phyloP scores from a whole-genome alignment of 768 basidiomycete genomes.

The Pisolithus microcarpus region DNA sequence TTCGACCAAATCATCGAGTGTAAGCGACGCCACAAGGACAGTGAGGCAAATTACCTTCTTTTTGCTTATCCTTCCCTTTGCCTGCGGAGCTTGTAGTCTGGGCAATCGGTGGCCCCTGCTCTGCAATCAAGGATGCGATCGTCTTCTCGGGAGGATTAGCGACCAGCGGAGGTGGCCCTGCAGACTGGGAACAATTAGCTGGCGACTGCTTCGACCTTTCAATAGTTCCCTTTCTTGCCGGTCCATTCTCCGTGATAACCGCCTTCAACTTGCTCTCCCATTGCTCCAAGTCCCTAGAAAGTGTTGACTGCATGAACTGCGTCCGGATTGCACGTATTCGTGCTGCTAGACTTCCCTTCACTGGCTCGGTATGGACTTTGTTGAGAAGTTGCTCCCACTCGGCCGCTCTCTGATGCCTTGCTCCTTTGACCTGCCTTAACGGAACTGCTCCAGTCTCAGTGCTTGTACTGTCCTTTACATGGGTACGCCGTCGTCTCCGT shows the following conservation, averaged over 20 bases:
- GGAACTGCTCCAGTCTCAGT: conserved; percentile 46
- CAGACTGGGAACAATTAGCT: conserved; percentile 1
- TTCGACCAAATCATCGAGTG: background rate
- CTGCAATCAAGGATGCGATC: conserved; percentile 41
- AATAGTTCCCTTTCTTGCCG: conserved; percentile 40
- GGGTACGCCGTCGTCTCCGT: conserved; percentile 1
- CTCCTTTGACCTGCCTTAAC: conserved; percentile 59
- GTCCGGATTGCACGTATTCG: conserved; percentile 49
- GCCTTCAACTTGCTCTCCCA: conserved; percentile 60
- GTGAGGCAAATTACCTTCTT: conserved; percentile 23
- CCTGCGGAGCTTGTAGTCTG: conserved; percentile 29
- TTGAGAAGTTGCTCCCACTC: conserved; percentile 59
- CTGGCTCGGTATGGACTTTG: conserved; percentile 46
- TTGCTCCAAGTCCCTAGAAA: conserved; percentile 39
- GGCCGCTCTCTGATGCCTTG: conserved; percentile 47
- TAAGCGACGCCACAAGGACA: background rate
- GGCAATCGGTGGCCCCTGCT: conserved; percentile 41
- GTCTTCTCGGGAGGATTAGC: conserved; percentile 45
- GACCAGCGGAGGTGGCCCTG: conserved; percentile 33
- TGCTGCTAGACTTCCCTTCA: conserved; percentile 40
- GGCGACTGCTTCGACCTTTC: conserved; percentile 25
- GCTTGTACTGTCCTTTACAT: conserved; percentile 20
- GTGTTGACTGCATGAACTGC: conserved; percentile 54
- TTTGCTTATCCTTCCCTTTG: conserved; percentile 24
- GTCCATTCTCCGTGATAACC: conserved; percentile 49